Evolutionary conservation across 139 green algal species (phyloP), one percentile per base, ranked within the genome.

Genomic region (Chlamydomonas applanata): DNA sequence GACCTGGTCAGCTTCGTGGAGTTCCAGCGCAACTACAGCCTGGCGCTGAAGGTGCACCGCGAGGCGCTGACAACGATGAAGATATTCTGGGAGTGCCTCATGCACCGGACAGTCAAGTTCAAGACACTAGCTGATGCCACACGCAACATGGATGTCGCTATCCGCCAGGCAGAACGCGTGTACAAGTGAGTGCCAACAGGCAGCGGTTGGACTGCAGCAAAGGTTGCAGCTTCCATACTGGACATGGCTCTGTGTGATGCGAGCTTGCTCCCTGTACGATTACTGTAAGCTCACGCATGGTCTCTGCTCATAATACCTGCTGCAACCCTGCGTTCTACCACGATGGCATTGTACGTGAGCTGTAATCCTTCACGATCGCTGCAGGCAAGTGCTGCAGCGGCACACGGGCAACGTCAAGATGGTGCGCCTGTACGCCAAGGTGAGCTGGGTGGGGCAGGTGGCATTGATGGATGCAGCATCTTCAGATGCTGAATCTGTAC

Each of bases 1-100:
- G 84, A 89, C 64, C 75, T 89, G 45, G 80, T 89, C n/a, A 78
- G 74, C 11, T 89, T 86, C 59, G 79, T 88, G 29, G 82, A 83
- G 72, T 83, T 88, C 64, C 75, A 83, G 53, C 81, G 81, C 63
- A 88, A 81, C 79, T 78, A 83, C 69, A 74, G 68, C n/a, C 35
- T 69, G 29, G 61, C 65, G 33, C 27, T 36, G 9, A n/a, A 49
- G n/a, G 56, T 35, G 5, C 80, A 85, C 75, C 61, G 62, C 30
- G 80, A 74, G 3, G 75, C 80, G 14, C 61, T 85, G 35, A 45
- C 71, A 5, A 64, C 80, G 22, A 85, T 45, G 5, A 72, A 67
- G 22, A 59, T 56, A 20, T 82, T 85, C 52, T 85, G 80, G 80
- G n/a, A 66, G 29, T 35, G 72, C n/a, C 71, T 85, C 3, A 36